A percentile compares a stretch with the other conserved stretches of the same genome.
phyloP scores from a whole-genome alignment of 1,139 yeast species.

The Magnusiomyces tetraspermus region DNA sequence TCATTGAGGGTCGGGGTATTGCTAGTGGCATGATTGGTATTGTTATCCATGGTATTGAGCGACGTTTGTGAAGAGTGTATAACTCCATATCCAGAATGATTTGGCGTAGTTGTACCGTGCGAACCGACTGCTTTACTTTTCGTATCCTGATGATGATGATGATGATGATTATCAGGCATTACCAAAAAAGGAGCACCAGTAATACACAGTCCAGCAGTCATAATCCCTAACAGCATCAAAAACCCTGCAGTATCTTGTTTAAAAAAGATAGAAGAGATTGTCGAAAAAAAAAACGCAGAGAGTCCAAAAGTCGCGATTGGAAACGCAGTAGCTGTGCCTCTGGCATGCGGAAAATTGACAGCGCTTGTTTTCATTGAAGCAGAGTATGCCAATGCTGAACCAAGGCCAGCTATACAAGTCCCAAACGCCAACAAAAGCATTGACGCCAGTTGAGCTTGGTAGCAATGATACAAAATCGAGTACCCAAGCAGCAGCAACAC shows the following conservation, averaged over 20 bases:
- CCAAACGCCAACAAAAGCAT: conserved; percentile 24
- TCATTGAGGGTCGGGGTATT: background rate
- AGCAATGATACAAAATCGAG: conserved; percentile 21
- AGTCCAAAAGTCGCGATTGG: conserved; percentile 34
- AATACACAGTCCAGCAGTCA: conserved; percentile 25
- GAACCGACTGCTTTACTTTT: background rate
- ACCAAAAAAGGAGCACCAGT: conserved; percentile 25
- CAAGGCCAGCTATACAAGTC: conserved; percentile 27
- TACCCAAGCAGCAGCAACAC: conserved; percentile 24
- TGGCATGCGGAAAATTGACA: conserved; percentile 27
- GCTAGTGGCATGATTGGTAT: background rate
- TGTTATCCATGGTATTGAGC: background rate
- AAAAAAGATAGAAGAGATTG: conserved; percentile 23
- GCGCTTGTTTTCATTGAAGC: conserved; percentile 32
- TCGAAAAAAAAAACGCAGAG: conserved; percentile 30
- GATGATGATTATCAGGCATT: conserved; percentile 13
- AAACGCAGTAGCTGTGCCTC: conserved; percentile 32
- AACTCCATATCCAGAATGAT: background rate
- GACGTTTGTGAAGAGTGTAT: background rate
- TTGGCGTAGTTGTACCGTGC: background rate
- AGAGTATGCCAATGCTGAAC: conserved; percentile 29
- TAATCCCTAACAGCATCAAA: conserved; percentile 23
- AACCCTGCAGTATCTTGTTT: conserved; percentile 30
- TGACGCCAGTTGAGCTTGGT: conserved; percentile 18
- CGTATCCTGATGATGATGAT: background rate